phyloP scores from a whole-genome alignment of 164 flowering plant genomes.

The Sextonia rubra region DNA sequence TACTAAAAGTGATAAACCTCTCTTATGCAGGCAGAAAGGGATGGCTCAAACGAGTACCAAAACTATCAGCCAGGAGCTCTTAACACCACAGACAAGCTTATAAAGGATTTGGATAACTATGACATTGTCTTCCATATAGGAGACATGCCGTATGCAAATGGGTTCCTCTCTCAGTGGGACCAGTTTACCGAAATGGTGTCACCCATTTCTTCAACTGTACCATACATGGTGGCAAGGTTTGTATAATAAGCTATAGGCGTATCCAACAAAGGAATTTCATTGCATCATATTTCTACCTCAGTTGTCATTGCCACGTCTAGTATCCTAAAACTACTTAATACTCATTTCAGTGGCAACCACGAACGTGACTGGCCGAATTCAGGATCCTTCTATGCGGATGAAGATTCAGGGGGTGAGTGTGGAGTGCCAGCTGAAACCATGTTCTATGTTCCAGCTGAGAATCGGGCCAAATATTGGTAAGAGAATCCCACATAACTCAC shows the following conservation, averaged over 20 bases:
- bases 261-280: too few species aligned
- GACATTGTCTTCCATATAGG: slow-evolving; percentile 91
- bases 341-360: slow-evolving; percentile 71
- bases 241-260: not conserved
- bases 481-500: not conserved
- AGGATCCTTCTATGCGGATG: slow-evolving; percentile 62
- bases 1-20: too few species aligned
- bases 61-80: slow-evolving; percentile 80
- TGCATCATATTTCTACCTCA: not conserved
- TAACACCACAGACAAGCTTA: slow-evolving; percentile 74
- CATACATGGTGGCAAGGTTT: slow-evolving; percentile 89
- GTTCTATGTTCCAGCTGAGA: slow-evolving; percentile 82
- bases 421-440: slow-evolving; percentile 81
- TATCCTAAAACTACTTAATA: slow-evolving; percentile 2
- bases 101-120: slow-evolving; percentile 55
- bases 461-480: slow-evolving; percentile 88
- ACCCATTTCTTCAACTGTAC: slow-evolving; percentile 76
- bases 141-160: slow-evolving; percentile 73
- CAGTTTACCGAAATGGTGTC: slow-evolving; percentile 82
- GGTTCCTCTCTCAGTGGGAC: slow-evolving; percentile 92
- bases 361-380: slow-evolving; percentile 88
- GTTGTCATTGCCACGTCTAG: not conserved
- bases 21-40: slow-evolving; percentile 72
- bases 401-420: slow-evolving; percentile 89
- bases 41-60: slow-evolving; percentile 80